Base-by-base conservation (phyloP, 2,329 filamentous ascomycete genomes). In the Nemania sp. region DNA sequence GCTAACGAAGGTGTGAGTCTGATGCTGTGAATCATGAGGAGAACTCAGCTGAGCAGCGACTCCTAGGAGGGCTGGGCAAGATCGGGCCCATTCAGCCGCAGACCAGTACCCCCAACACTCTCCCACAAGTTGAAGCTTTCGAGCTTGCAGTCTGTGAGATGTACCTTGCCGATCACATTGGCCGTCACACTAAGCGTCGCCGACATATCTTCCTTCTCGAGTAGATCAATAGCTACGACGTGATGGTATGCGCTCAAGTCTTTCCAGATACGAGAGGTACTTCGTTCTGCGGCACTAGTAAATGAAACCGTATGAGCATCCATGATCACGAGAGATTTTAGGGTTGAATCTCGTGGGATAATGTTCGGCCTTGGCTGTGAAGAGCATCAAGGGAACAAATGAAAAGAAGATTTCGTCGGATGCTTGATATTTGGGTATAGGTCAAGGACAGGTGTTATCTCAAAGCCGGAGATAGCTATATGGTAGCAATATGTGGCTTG, bases 281-380 rank as follows among this genome's bases (percentile, higher is more conserved):
- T 69, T 59, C 75, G 73, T 44, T 68, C 70, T 15, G 74, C 67
- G 24, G 73, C 66, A 64, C 75, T 80, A 60, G 73, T 76, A 64
- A 69, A 75, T 31, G 73, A 80, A 63, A 80, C 73, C 23, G 76
- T 75, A 70, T 80, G 77, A 76, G 77, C 76, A 70, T 81, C 78
- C 79, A 81, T 62, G 33, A 14, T 80, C 37, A 43, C 59, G 46
- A 12, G 36, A 12, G 33, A 34, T 7, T 48, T 17, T 47, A 6
- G 17, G 20, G 9, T 37, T 34, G 34, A n/a, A 46, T 47, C 15
- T 17, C 6, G 40, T n/a, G n/a, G 8, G 19, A 15, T 6, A 19
- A 17, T 49, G 11, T 42, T 9, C 23, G 5, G n/a, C n/a, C n/a
- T n/a, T 41, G 51, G 11, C 20, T 17, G n/a, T 7, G 15, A 34